Percentiles rank a stretch among this genome's conserved stretches.
These are phyloP conservation scores for Raphanus sativus DNA, from an alignment of 345 rosid species.

Conservation along the genomic window DNA sequence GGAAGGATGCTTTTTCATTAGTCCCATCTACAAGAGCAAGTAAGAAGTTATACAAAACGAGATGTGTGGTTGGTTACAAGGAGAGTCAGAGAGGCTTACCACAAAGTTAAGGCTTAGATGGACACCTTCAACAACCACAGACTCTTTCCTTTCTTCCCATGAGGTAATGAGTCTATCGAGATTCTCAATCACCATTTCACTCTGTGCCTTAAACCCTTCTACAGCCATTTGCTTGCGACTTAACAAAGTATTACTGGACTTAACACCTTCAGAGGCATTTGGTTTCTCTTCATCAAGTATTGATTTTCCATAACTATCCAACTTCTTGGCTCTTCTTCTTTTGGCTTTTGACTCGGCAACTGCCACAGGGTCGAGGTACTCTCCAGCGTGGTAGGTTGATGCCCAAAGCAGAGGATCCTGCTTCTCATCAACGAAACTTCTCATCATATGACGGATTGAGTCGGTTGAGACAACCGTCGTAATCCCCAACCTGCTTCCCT, in stretches of 20 bases:
- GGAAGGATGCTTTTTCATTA: constrained; percentile 98
- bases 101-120: constrained; percentile 97
- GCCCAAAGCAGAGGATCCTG: constrained; percentile 94
- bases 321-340: constrained; percentile 60
- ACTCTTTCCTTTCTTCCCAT: constrained; percentile 66
- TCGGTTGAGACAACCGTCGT: constrained; percentile 66
- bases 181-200: constrained; percentile 68
- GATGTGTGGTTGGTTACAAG: neutral
- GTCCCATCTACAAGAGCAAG: constrained; percentile 73
- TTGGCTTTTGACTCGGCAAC: constrained; percentile 92
- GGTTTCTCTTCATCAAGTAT: constrained; percentile 46
- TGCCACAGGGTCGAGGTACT: constrained; percentile 79
- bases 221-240: constrained; percentile 90
- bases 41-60: neutral
- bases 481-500: constrained; percentile 75
- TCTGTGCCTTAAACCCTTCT: constrained; percentile 23
- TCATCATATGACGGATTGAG: constrained; percentile 97
- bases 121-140: constrained; percentile 50
- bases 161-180: constrained; percentile 91
- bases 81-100: constrained; percentile 42
- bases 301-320: constrained; percentile 49
- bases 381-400: constrained; percentile 97
- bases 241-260: constrained; percentile 35
- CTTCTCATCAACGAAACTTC: constrained; percentile 91
- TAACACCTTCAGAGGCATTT: constrained; percentile 14